phyloP scores from a whole-genome alignment of 495 filamentous ascomycete genomes.

The Daldinia bambusicola region DNA sequence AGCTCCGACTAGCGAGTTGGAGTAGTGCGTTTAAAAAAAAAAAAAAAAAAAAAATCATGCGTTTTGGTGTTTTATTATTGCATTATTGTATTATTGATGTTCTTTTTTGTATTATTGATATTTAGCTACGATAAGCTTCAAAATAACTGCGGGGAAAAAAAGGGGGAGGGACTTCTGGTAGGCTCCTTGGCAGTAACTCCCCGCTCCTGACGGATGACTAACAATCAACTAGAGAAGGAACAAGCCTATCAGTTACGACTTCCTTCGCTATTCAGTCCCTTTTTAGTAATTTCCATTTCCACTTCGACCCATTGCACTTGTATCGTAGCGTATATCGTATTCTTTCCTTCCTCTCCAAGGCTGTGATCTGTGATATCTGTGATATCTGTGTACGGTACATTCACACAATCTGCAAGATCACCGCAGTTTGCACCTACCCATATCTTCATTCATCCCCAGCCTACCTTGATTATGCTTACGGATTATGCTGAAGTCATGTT shows the following conservation, averaged over 20 bases:
- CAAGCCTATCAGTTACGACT: background rate
- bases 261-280: conserved; percentile 27
- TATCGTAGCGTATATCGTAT: background rate
- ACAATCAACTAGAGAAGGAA: background rate
- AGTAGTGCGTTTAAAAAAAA: conserved; percentile 22
- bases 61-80: background rate
- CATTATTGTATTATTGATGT: background rate
- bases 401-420: background rate
- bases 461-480: background rate
- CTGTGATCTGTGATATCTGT: background rate
- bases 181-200: too few relatives aligned
- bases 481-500: background rate
- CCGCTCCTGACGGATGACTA: conserved; percentile 5
- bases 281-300: conserved; percentile 31
- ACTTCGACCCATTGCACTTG: conserved; percentile 20
- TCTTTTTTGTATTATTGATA: background rate
- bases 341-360: conserved; percentile 36
- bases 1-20: conserved; percentile 17
- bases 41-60: too few relatives aligned
- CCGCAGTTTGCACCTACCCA: too few relatives aligned
- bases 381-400: too few relatives aligned
- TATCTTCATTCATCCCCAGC: background rate
- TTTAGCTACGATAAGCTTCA: conserved; percentile 23
- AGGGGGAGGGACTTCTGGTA: background rate
- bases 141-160: conserved; percentile 2